phyloP scores from a whole-genome alignment of 1,139 yeast genomes.

The Zygoascus sp. region DNA sequence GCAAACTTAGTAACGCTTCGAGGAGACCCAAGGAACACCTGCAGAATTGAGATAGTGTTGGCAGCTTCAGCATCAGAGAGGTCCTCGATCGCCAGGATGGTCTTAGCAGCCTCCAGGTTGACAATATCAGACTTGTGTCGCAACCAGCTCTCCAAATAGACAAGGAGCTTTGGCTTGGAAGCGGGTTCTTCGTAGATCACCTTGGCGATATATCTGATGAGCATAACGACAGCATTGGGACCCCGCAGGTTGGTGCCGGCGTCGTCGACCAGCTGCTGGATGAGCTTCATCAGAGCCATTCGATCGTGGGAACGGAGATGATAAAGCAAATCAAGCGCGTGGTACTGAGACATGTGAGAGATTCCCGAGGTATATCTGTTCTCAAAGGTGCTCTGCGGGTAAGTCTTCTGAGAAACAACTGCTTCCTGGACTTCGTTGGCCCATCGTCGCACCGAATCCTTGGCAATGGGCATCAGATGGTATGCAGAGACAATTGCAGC shows the following conservation, averaged over 20 bases:
- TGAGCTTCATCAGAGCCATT: slow-evolving; percentile 89
- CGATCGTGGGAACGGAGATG: slow-evolving; percentile 86
- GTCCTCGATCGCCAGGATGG: slow-evolving; percentile 60
- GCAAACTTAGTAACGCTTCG: slow-evolving; percentile 88
- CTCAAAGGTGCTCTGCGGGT: slow-evolving; percentile 40
- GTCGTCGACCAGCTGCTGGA: slow-evolving; percentile 62
- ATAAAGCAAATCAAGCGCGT: slow-evolving; percentile 87
- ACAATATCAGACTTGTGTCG: slow-evolving; percentile 86
- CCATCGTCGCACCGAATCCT: slow-evolving; percentile 89
- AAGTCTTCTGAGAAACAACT: slow-evolving; percentile 61
- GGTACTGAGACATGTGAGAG: slow-evolving; percentile 84
- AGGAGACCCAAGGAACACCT: slow-evolving; percentile 78
- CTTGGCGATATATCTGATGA: slow-evolving; percentile 76
- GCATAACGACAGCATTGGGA: slow-evolving; percentile 70
- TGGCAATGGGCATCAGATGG: slow-evolving; percentile 82
- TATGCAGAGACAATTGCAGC: slow-evolving; percentile 92
- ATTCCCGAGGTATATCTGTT: slow-evolving; percentile 41
- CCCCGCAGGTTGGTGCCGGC: slow-evolving; percentile 34
- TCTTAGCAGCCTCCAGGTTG: slow-evolving; percentile 88
- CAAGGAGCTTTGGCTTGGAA: slow-evolving; percentile 44
- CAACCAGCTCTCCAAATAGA: slow-evolving; percentile 64
- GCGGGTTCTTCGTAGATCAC: slow-evolving; percentile 58
- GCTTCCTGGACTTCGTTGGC: slow-evolving; percentile 92
- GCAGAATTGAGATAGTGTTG: slow-evolving; percentile 66
- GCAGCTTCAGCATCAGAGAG: slow-evolving; percentile 60